Evolutionary conservation across 2,329 filamentous ascomycete species (phyloP).

Genomic region (Tolypocladium tundrense): DNA sequence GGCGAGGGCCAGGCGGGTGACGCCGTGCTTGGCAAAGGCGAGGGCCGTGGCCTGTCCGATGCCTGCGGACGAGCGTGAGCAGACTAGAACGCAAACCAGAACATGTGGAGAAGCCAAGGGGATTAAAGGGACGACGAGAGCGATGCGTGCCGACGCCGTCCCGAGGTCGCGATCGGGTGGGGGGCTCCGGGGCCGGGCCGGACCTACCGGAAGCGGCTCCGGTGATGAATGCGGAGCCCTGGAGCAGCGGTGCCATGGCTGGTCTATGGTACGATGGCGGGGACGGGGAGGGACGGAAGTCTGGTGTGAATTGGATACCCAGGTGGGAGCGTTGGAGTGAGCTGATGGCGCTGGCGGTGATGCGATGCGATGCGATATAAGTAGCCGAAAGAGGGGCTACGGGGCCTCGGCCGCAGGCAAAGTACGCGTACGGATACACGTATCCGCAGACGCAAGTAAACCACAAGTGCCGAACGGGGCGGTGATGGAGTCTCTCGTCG

Average conservation of each 20-base stretch:
- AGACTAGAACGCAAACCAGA: not conserved
- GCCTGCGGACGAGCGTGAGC: slow-evolving; percentile 19
- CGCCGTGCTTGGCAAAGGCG: slow-evolving; percentile 35
- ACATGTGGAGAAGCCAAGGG: no score
- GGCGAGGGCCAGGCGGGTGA: slow-evolving; percentile 33
- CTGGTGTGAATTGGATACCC: not conserved
- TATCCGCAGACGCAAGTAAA: not conserved
- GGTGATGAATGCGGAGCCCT: slow-evolving; percentile 37
- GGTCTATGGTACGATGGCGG: no score
- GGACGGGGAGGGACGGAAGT: not conserved
- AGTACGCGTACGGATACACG: no score
- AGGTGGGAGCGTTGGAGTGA: not conserved
- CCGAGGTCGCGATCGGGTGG: no score
- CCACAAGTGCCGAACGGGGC: not conserved
- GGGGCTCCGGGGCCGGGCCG: no score
- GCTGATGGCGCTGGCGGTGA: not conserved
- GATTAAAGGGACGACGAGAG: no score
- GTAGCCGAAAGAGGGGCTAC: not conserved
- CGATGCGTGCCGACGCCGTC: no score
- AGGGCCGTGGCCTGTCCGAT: slow-evolving; percentile 37
- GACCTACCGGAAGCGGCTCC: slow-evolving; percentile 33
- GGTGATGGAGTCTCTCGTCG: not conserved
- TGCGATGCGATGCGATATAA: not conserved
- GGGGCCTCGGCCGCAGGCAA: not conserved
- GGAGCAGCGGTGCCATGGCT: slow-evolving; percentile 18